Percentiles rank a stretch among this genome's conserved stretches.
Conservation (phyloP, 1,284 basidiomycete species). For the Xerocomus cyaneibrunnescens region DNA sequence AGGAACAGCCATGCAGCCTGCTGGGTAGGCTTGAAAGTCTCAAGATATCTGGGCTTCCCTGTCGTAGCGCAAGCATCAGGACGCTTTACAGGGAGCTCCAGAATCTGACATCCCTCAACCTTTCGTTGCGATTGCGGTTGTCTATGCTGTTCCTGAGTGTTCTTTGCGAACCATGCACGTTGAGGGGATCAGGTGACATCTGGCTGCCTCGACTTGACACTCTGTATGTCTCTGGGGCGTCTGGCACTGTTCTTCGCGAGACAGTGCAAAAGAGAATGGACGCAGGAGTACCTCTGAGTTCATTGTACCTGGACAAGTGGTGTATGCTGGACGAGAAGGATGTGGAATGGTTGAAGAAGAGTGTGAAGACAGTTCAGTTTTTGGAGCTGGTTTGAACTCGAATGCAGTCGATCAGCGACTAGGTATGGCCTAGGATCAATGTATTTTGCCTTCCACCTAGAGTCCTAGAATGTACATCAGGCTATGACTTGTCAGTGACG, state of each 20-base stretch:
- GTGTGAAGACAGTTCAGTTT: too few relatives aligned
- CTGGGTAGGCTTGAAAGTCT: conserved; percentile 47
- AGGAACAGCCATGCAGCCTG: conserved; percentile 39
- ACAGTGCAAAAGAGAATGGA: conserved; percentile 45
- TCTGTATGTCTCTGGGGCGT: conserved; percentile 46
- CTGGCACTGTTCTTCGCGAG: conserved; percentile 40
- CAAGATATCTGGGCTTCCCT: conserved; percentile 50
- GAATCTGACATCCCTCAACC: conserved; percentile 43
- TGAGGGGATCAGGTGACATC: not conserved
- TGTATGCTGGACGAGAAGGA: not conserved
- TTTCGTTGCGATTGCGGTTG: conserved; percentile 35
- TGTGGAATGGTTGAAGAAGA: not conserved
- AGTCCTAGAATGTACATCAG: too few relatives aligned
- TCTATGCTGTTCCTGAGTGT: conserved; percentile 41
- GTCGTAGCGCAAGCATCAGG: conserved; percentile 34
- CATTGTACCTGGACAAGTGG: conserved; percentile 40
- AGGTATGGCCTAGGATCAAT: too few relatives aligned
- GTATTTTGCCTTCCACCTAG: too few relatives aligned
- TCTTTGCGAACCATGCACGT: conserved; percentile 28
- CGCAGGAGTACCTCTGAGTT: conserved; percentile 44
- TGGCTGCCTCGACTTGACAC: conserved; percentile 39
- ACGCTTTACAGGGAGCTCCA: conserved; percentile 45
- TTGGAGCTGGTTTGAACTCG: too few relatives aligned
- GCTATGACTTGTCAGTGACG: too few relatives aligned
- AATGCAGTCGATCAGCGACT: too few relatives aligned